Evolutionary conservation across 345 rosid species (phyloP).

Genomic region (Clausena lansium): DNA sequence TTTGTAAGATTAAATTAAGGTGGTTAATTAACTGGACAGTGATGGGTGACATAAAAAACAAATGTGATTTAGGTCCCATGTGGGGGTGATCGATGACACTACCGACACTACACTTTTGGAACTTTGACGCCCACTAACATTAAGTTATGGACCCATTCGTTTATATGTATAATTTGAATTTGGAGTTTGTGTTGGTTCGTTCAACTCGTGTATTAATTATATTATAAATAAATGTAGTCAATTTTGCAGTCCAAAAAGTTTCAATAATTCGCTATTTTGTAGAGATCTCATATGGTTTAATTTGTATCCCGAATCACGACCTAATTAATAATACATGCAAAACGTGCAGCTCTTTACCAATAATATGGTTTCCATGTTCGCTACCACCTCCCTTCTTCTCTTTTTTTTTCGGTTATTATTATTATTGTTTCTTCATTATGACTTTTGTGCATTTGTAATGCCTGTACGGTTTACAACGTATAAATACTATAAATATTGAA

Average conservation of each 20-base stretch:
- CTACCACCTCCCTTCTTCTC: no score
- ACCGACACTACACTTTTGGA: constrained; percentile 5
- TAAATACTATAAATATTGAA: no score
- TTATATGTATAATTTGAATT: neutral
- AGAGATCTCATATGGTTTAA: neutral
- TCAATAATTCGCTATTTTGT: neutral
- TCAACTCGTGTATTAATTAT: neutral
- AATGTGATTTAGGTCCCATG: neutral
- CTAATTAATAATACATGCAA: neutral
- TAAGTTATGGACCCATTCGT: neutral
- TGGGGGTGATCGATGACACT: neutral
- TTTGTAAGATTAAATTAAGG: neutral
- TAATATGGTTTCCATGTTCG: neutral
- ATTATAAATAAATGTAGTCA: neutral
- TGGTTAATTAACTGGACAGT: neutral
- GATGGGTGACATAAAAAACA: neutral
- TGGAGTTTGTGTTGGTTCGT: neutral
- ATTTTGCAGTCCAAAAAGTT: neutral
- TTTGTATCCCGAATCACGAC: neutral
- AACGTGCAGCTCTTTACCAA: constrained; percentile 2
- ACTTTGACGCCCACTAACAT: neutral
- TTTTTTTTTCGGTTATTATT: no score
- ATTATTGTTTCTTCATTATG: no score
- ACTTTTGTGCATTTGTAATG: no score
- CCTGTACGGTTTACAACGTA: no score